Evolutionary conservation across 1,284 basidiomycete species (phyloP).

Genomic region (Heliocybe sulcata): DNA sequence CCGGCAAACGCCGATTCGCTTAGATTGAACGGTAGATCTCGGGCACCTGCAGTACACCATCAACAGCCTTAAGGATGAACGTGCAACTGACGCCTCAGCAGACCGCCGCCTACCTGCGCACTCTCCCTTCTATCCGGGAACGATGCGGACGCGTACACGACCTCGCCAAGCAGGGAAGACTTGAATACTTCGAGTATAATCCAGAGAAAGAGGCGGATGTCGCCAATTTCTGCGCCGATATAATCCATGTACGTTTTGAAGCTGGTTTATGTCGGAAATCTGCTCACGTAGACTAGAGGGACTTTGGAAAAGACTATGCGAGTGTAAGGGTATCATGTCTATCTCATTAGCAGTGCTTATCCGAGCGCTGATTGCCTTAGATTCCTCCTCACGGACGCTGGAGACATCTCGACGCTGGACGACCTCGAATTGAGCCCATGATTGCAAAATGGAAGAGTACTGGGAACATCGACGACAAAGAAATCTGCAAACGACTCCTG

Average conservation of each 20-base stretch:
- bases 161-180: conserved; percentile 64
- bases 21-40: neutral
- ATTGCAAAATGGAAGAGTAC: conserved; percentile 48
- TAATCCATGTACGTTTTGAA: conserved; percentile 61
- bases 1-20: neutral
- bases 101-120: conserved; percentile 72
- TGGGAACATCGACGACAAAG: conserved; percentile 43
- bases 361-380: conserved; percentile 24
- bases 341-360: neutral
- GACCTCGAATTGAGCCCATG: conserved; percentile 54
- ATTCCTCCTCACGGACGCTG: conserved; percentile 90
- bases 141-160: conserved; percentile 75
- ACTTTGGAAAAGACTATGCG: conserved; percentile 70
- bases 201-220: conserved; percentile 67
- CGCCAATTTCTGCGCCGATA: conserved; percentile 73
- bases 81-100: conserved; percentile 23
- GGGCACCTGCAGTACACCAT: neutral
- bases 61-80: conserved; percentile 21
- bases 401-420: conserved; percentile 78
- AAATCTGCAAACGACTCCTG: conserved; percentile 68
- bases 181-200: conserved; percentile 85
- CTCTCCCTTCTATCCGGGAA: conserved; percentile 83
- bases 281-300: conserved; percentile 43
- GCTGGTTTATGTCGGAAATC: neutral
- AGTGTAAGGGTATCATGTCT: conserved; percentile 35